A percentile compares a stretch with the other conserved stretches of the same genome.
Conservation (phyloP, 768 basidiomycete species). For the Tubosaeta brunneosetosa region DNA sequence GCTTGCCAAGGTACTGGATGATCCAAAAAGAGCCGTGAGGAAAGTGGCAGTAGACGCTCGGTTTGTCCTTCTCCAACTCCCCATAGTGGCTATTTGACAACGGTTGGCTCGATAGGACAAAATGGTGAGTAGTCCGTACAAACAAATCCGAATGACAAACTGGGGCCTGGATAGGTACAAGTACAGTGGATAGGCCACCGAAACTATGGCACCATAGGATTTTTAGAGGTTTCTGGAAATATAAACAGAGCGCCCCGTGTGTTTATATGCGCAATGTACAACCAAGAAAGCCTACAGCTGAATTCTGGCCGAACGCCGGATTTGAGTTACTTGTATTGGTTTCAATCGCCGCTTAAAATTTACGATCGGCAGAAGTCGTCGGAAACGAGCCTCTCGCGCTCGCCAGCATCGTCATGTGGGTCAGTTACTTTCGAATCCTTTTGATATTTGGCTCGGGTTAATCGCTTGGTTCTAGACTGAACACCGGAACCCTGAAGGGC, state of each 20-base stretch:
- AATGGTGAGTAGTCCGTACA: conserved; percentile 15
- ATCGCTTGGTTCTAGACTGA: conserved; percentile 58
- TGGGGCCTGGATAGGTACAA: conserved; percentile 21
- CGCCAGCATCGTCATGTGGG: conserved; percentile 26
- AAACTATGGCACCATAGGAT: background rate
- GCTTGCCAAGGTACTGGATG: conserved; percentile 75
- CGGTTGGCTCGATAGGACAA: conserved; percentile 19
- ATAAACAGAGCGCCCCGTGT: background rate
- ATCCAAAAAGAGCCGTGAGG: conserved; percentile 80
- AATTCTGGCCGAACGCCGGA: too few species aligned
- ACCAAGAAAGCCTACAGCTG: too few species aligned
- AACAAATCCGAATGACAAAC: background rate
- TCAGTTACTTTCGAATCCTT: conserved; percentile 15
- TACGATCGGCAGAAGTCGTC: conserved; percentile 1
- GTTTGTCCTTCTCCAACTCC: conserved; percentile 23
- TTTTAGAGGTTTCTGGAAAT: background rate
- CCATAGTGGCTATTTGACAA: conserved; percentile 1
- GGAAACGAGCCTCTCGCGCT: background rate
- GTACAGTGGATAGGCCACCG: conserved; percentile 18
- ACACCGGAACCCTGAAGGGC: conserved; percentile 91
- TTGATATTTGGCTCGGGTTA: background rate
- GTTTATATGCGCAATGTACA: background rate
- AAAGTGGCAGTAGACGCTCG: conserved; percentile 85
- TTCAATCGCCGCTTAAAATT: conserved; percentile 23
- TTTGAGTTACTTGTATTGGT: too few species aligned